Base-by-base conservation (phyloP, 2,329 filamentous ascomycete genomes). In the Fusarium falciforme region DNA sequence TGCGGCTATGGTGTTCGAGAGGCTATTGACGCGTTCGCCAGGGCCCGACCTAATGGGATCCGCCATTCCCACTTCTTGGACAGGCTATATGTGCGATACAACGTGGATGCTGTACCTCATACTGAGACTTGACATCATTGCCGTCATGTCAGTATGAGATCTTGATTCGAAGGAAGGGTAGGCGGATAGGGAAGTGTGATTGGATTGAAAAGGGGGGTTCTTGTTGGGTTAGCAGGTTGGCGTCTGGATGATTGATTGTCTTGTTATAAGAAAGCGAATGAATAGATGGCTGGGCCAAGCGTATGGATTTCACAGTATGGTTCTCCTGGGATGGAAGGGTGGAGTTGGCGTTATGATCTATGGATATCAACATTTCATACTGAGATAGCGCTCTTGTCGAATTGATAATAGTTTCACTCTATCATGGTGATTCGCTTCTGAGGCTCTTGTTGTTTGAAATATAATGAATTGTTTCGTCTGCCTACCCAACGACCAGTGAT, bases 61-160 rank as follows among this genome's bases (percentile, higher is more conserved):
- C 91, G 93, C 63, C 96, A 98, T 82, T 92, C 91, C 20, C 94
- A 98, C 82, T 98, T 98, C 78, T 87, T 96, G 70, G 94, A 98
- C 79, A 91, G 92, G 70, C 83, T 98, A 38, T 94, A 92, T 82
- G 91, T 97, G 71, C 88, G 94, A 71, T 98, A 98, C 81, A 80
- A 82, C 33, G 74, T 83, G 42, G 78, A 82, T 35, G 61, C 70
- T 22, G 63, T 55, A 31, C 55, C 64, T 42, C 47, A 64, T 25
- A 42, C 42, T 5, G 38, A 52, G 33, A 22, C 31, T 27, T 61
- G 69, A 69, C 22, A 27, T 29, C 5, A n/a, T 40, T 7, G 3
- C 11, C 12, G 6, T 6, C 33, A 12, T 17, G 5, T 11, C 7
- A 49, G 14, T 22, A 47, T 35, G 68, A 63, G 42, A 33, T 33